Base-by-base conservation (phyloP, 148 eudicot species). In the Diospyros kaki region DNA sequence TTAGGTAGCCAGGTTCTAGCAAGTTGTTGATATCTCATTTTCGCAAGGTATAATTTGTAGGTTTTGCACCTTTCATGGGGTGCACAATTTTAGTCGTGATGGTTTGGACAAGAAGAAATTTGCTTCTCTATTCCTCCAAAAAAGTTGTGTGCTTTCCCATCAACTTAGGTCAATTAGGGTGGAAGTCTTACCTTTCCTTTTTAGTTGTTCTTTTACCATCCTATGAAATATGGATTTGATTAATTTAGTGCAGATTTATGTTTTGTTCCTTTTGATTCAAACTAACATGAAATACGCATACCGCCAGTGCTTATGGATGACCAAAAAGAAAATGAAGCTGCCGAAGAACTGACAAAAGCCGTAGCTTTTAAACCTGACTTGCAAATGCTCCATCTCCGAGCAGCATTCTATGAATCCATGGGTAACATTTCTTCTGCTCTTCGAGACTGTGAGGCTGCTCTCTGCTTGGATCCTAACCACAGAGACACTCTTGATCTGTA, bases 301-400 rank as follows among this genome's bases (percentile, higher is more conserved):
- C 28, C 13, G 75, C 14, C 80, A 85, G 88, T 85, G 66, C 75
- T 86, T 50, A 86, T 86, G 89, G 89, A 86, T 76, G 89, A 83
- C 77, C 86, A 83, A 55, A 83, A 73, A 52, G 89, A 86, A 79
- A 70, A 54, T 54, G 84, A 86, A 79, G 89, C 89, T 13, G 82
- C 83, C 12, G 80, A 78, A 74, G 89, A 79, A 76, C 89, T 86
- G n/a, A 78, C 84, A 5, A 86, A 75, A 66, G 89, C 85, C 73
- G 75, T 86, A 48, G 69, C 83, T 55, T 86, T 86, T 77, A 83
- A 79, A 71, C 86, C 83, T 11, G 89, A 86, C 58, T 53, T 83
- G 52, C 89, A 81, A 72, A 73, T 86, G 77, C 86, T 86, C 41
- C 86, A 86, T 76, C 89, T 86, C 52, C 80, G 89, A 75, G 85